Evolutionary conservation across 352 stramenopile genomes (phyloP).

Genomic region (Thraustotheca clavata): DNA sequence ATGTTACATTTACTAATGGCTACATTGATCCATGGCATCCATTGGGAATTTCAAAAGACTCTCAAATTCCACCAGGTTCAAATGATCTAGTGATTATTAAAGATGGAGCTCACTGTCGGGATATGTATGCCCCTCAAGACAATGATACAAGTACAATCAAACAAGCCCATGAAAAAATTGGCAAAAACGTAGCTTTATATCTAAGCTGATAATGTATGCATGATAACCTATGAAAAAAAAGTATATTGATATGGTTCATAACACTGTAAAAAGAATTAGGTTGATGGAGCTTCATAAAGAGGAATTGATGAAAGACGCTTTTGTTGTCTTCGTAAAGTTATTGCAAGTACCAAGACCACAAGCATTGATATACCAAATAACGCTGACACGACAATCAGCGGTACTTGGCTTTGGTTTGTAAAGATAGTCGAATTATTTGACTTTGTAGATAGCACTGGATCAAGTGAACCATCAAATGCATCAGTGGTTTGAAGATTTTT

Average conservation of each 20-base stretch:
- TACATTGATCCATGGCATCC: slow-evolving; percentile 66
- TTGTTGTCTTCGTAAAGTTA: not conserved
- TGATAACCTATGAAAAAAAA: too few relatives aligned
- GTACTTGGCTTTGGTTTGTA: not conserved
- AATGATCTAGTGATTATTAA: slow-evolving; percentile 12
- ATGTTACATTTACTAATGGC: slow-evolving; percentile 78
- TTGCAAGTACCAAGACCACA: not conserved
- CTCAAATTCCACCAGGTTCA: not conserved
- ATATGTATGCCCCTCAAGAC: not conserved
- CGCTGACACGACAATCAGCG: not conserved
- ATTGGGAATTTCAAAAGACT: slow-evolving; percentile 19
- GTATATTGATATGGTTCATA: too few relatives aligned
- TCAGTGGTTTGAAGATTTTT: not conserved
- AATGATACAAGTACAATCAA: not conserved
- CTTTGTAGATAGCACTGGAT: not conserved
- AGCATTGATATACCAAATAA: not conserved
- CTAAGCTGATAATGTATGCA: too few relatives aligned
- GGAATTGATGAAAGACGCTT: not conserved
- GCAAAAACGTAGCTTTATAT: not conserved
- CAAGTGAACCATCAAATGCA: not conserved
- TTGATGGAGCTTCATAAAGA: not conserved
- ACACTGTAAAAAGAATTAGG: too few relatives aligned
- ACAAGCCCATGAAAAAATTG: not conserved
- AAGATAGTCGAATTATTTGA: not conserved
- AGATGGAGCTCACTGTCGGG: slow-evolving; percentile 1